Evolutionary conservation across 1,139 yeast species (phyloP), one percentile per base, ranked within the genome.

Genomic region (Meyerozyma carpophila): DNA sequence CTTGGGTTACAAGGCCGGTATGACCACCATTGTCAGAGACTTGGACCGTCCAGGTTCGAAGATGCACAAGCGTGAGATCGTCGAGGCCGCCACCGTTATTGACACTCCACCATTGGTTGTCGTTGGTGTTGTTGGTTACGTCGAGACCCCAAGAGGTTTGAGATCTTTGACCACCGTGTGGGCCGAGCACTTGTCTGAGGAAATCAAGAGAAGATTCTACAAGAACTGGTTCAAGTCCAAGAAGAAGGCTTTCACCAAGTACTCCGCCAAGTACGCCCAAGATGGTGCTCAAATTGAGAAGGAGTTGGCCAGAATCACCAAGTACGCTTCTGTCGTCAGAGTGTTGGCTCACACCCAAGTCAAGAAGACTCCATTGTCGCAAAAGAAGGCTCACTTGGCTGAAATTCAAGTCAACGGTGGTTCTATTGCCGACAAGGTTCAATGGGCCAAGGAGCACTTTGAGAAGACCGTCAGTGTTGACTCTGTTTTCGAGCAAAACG

Each of bases 191-290:
- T 84, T 93, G 73, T 87, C 96, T 65, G 98, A 93, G 73, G 98
- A 93, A 79, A 83, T 93, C 76, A 93, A 86, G 88, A 89, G 98
- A 85, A 89, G 98, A 82, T 93, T 93, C 96, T 93, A 93, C 96
- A 93, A 91, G 89, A 93, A 91, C 96, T 93, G 98, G 98, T 93
- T 86, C 96, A 91, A 90, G 84, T 86, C 96, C 62, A 93, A 93
- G 94, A 93, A 93, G 96, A 91, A 91, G 94, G 98, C 98, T 68
- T 93, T 93, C 94, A 88, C 98, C 88, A 90, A 93, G 81, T 93
- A 93, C 90, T 86, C 98, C 74, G 88, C 94, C 76, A 91, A 93
- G 84, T 91, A 91, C 85, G 89, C 98, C 65, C 82, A 82, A 68
- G 89, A 84, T 68, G 90, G 89, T 67, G 82, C 87, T 68, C 84